Conservation (phyloP, 352 stramenopile species). For the Phytopythium vexans region DNA sequence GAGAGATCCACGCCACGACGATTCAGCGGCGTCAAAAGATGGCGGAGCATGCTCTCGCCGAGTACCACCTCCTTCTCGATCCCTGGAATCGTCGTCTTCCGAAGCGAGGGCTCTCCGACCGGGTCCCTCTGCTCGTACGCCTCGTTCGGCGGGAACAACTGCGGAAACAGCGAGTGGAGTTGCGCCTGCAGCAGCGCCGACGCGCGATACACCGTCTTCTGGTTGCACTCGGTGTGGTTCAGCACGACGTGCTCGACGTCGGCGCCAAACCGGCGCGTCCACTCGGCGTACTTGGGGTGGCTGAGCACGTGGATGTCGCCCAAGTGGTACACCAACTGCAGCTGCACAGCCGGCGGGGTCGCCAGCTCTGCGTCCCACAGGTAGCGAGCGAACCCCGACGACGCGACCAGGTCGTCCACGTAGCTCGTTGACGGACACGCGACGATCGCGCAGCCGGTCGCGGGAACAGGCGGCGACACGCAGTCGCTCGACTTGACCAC, state of each 20-base stretch:
- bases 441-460: conserved; percentile 43
- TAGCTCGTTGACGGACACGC: conserved; percentile 61
- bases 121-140: conserved; percentile 39
- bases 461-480: conserved; percentile 59
- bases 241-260: conserved; percentile 63
- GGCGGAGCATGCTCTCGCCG: conserved; percentile 75
- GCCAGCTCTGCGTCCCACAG: conserved; percentile 9
- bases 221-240: conserved; percentile 37
- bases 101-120: too few species aligned
- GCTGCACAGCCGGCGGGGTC: conserved; percentile 28
- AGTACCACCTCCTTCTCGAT: conserved; percentile 30
- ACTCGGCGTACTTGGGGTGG: conserved; percentile 57
- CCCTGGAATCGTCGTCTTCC: too few species aligned
- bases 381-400: conserved; percentile 41
- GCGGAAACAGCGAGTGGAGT: conserved; percentile 60
- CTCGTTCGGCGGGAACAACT: conserved; percentile 51
- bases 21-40: conserved; percentile 44
- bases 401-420: conserved; percentile 51
- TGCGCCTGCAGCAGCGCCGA: conserved; percentile 72
- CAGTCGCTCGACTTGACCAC: conserved; percentile 69
- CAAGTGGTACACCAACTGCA: conserved; percentile 69
- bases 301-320: conserved; percentile 36
- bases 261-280: conserved; percentile 50
- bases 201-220: conserved; percentile 72
- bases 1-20: conserved; percentile 64